These are phyloP conservation scores for Botryotinia convoluta DNA, from an alignment of 2,329 filamentous ascomycete species.

Conservation along the genomic window DNA sequence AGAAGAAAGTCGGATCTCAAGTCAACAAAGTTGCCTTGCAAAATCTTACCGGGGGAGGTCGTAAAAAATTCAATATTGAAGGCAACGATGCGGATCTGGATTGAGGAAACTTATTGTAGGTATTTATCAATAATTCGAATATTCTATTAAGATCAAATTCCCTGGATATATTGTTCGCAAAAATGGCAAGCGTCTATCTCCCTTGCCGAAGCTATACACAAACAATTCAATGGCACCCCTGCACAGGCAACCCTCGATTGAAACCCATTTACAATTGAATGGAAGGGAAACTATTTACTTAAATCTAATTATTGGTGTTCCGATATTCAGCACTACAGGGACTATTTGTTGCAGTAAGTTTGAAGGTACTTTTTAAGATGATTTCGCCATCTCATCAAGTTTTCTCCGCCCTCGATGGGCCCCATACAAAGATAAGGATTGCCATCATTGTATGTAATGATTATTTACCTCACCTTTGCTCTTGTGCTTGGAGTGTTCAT, in stretches of 20 bases:
- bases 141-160: constrained; percentile 19
- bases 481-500: not conserved
- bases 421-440: constrained; percentile 3
- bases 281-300: constrained; percentile 7
- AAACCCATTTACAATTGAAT: constrained; percentile 14
- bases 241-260: constrained; percentile 4
- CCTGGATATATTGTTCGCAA: constrained; percentile 17
- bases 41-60: constrained; percentile 76
- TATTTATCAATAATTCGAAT: constrained; percentile 30
- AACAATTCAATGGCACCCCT: constrained; percentile 17
- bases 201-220: constrained; percentile 19
- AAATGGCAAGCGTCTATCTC: constrained; percentile 21
- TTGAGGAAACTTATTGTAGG: constrained; percentile 26
- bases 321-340: not conserved
- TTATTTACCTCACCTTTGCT: not conserved
- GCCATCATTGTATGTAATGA: not conserved
- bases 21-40: constrained; percentile 88
- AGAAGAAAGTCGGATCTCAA: constrained; percentile 89
- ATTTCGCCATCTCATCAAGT: not conserved
- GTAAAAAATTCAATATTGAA: constrained; percentile 86
- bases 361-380: not conserved
- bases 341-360: constrained; percentile 4
- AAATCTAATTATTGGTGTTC: constrained; percentile 2
- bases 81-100: constrained; percentile 59
- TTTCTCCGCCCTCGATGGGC: not conserved